A percentile compares a stretch with the other conserved stretches of the same genome.
These are phyloP conservation scores for Fusarium sp. DNA, from an alignment of 2,329 filamentous ascomycete species.

Conservation along the genomic window DNA sequence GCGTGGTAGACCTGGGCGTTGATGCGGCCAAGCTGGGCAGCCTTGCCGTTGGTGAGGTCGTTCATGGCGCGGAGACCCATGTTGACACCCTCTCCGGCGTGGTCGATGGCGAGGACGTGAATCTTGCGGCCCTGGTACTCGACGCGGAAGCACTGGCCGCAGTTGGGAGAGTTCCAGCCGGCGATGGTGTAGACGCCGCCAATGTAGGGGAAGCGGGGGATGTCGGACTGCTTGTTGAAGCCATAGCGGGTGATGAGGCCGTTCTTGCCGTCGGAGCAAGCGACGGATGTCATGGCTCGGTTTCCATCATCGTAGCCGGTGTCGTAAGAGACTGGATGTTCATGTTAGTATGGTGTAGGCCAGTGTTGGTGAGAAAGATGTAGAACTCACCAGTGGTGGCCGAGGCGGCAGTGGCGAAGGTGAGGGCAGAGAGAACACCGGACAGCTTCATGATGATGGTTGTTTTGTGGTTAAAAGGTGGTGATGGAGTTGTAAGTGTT, in stretches of 20 bases:
- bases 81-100: conserved; percentile 64
- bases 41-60: conserved; percentile 64
- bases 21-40: conserved; percentile 62
- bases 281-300: conserved; percentile 66
- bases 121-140: conserved; percentile 63
- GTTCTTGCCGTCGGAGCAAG: conserved; percentile 77
- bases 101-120: conserved; percentile 68
- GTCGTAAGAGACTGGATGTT: conserved; percentile 75
- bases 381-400: conserved; percentile 50
- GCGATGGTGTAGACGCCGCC: conserved; percentile 64
- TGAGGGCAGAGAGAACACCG: conserved; percentile 54
- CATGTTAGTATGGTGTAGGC: conserved; percentile 21
- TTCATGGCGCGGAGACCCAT: conserved; percentile 69
- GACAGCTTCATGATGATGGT: conserved; percentile 58
- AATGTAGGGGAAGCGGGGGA: conserved; percentile 66
- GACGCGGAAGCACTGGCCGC: conserved; percentile 70
- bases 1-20: conserved; percentile 62
- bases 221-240: conserved; percentile 66
- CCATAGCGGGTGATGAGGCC: conserved; percentile 73
- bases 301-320: conserved; percentile 72
- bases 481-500: conserved; percentile 15
- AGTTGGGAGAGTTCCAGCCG: conserved; percentile 68
- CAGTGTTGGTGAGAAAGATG: neutral
- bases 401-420: conserved; percentile 51
- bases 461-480: conserved; percentile 17